Base-by-base conservation (phyloP, 2,329 filamentous ascomycete species). In the Cladosporium sp. region DNA sequence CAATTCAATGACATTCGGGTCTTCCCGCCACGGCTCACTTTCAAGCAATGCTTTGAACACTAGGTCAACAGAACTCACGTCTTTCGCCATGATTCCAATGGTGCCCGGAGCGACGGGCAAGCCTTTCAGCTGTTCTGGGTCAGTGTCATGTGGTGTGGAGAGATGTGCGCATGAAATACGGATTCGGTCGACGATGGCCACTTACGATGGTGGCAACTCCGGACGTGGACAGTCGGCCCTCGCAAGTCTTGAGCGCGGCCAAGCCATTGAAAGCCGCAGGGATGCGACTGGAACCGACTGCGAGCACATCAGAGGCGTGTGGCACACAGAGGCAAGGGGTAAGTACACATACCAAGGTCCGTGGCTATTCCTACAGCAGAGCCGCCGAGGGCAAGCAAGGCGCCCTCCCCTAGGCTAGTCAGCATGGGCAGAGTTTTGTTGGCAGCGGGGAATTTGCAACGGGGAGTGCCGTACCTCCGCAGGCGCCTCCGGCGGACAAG, bases 291-390 rank as follows among this genome's bases (percentile, higher is more conserved):
- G 60, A 65, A 14, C 64, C 61, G 36, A 59, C 60, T 61, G 51
- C 30, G 30, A 45, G 40, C 50, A 45, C 45, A 38, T 59, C 28
- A 55, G 47, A 47, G 42, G 42, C 42, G 42, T 47, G 42, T 47
- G 42, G 20, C 20, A 47, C 42, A 47, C 42, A 47, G 20, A n/a
- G 42, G 38, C 20, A 7, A 36, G 28, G 17, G 28, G 43, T 39
- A 30, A 56, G 43, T 47, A 30, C 37, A 38, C 51, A 54, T 37
- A 54, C 51, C 42, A 56, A 64, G 40, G 51, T 66, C 62, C 22
- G 64, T 64, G 14, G 57, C 60, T 40, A 63, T 52, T 8, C 65
- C 63, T 5, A 66, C n/a, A n/a, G 64, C 52, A 34, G 60, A 62
- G 19, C 63, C 63, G 25, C 54, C 42, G 12, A 66, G 50, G 14